Percentiles rank a stretch among this genome's conserved stretches.
Conservation (phyloP, 495 filamentous ascomycete genomes). For the Xylaria acuta region DNA sequence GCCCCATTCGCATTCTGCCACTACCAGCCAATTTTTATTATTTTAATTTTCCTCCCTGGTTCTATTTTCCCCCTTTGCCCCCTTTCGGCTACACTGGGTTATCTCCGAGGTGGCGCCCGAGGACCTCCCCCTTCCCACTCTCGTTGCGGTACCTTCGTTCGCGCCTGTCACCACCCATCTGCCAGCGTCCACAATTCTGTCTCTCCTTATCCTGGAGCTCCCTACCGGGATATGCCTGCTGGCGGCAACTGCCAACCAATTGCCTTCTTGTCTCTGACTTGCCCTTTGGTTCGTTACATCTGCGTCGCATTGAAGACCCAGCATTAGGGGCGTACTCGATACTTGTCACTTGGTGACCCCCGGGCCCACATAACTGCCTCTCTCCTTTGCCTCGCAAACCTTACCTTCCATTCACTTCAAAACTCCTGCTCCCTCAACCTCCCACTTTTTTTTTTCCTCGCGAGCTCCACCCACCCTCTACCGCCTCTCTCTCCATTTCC, state of each 20-base stretch:
- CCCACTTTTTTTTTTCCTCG: conserved; percentile 34
- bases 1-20: conserved; percentile 22
- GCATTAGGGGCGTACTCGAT: conserved; percentile 14
- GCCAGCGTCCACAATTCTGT: not conserved
- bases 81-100: conserved; percentile 10
- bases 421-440: conserved; percentile 10
- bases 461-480: conserved; percentile 33
- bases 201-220: not conserved
- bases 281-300: conserved; percentile 7
- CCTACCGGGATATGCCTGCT: not conserved
- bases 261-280: not conserved
- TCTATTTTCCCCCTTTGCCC: conserved; percentile 28
- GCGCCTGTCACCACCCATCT: not conserved
- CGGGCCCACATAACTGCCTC: conserved; percentile 7
- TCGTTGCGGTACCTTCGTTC: not conserved
- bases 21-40: conserved; percentile 33
- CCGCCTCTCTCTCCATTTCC: conserved; percentile 26
- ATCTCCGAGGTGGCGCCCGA: conserved; percentile 20
- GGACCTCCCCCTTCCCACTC: not conserved
- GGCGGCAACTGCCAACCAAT: conserved; percentile 14
- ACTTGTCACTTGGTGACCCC: not conserved
- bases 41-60: conserved; percentile 37
- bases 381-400: conserved; percentile 1
- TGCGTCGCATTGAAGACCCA: not conserved
- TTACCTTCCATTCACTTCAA: conserved; percentile 16